Base-by-base conservation (phyloP, 192 early-diverging fungal species). In the Coemansia sp. region DNA sequence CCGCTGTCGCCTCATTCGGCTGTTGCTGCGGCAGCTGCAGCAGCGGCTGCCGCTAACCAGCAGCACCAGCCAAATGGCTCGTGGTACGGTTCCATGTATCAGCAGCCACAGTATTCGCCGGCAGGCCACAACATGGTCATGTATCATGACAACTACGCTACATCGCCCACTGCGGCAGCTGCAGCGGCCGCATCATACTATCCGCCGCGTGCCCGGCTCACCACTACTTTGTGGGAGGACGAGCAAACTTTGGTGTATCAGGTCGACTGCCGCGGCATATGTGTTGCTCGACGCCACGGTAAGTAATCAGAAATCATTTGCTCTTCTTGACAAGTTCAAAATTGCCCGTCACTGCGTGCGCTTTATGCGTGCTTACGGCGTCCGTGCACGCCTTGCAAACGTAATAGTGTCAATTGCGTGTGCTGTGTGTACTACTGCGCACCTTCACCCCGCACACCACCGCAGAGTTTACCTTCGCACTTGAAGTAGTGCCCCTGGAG, bases 221-320 rank as follows among this genome's bases (percentile, higher is more conserved):
- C 89, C 13, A 91, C 89, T 11, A 91, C 90, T 35, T 82, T 92
- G 59, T 92, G 91, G 91, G 91, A 92, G 74, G 91, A 92, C 77
- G 91, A 92, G 77, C 82, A 85, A 37, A 92, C 91, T 2, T 76
- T 89, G 42, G 90, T 89, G 58, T 92, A 88, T 61, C 91, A 92
- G 65, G 91, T 92, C 51, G 91, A 92, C 79, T 89, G 87, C 46
- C 86, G 87, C 70, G 89, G 90, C 7, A 88, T 91, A 21, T 92
- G 90, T 65, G 90, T 92, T 21, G 91, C 91, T 14, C 84, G 91
- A 71, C 81, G 91, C 69, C 74, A 83, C 68, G 80, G 80, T 83
- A 83, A 83, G 80, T 83, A 72, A 61, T 39, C 35, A 33, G 24
- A 24, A 59, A 58, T 63, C 20, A 21, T 23, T 23, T 38, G n/a